Percentiles rank a stretch among this genome's conserved stretches.
Conservation (phyloP, 495 filamentous ascomycete species). For the Astrothelium macrocarpum region DNA sequence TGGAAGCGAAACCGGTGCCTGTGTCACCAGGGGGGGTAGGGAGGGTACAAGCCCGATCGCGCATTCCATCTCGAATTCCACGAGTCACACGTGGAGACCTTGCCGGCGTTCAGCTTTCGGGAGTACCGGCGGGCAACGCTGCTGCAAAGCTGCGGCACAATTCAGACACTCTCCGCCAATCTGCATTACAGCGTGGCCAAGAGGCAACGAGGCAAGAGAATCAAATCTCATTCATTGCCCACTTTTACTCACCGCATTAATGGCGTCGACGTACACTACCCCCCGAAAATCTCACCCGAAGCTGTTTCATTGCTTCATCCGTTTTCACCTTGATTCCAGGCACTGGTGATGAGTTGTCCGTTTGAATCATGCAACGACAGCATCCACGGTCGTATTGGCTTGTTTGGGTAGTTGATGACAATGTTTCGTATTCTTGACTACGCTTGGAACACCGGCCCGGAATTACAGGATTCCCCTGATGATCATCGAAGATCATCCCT, state of each 20-base stretch:
- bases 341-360: too few relatives aligned
- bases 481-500: constrained; percentile 1
- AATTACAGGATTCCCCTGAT: neutral
- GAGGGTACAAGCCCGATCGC: neutral
- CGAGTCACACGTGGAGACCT: constrained; percentile 4
- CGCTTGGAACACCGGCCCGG: neutral
- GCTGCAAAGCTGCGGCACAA: constrained; percentile 3
- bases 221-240: neutral
- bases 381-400: neutral
- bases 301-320: neutral
- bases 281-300: neutral
- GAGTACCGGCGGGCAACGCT: neutral
- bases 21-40: too few relatives aligned
- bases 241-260: too few relatives aligned
- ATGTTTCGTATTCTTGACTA: neutral
- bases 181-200: neutral
- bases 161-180: neutral
- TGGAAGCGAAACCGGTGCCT: constrained; percentile 6
- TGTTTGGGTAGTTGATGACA: neutral
- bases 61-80: neutral
- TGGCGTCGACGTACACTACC: too few relatives aligned
- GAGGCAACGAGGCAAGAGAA: neutral
- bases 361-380: neutral
- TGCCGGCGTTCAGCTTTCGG: neutral
- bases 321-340: too few relatives aligned